Conservation (phyloP, 306 rosid genomes). For the Senna tora region DNA sequence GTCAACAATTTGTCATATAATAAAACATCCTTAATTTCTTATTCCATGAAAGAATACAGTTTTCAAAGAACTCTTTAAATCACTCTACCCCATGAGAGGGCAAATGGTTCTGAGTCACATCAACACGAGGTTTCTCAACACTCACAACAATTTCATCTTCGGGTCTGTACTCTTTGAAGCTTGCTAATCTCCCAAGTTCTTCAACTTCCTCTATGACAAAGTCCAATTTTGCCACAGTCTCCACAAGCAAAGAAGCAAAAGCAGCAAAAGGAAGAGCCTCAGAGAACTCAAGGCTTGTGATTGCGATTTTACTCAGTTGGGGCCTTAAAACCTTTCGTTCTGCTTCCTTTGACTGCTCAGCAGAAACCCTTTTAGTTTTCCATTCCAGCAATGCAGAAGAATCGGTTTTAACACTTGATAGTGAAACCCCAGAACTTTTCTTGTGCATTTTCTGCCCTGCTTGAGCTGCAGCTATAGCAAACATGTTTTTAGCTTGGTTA, state of each 20-base stretch:
- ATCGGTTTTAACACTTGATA: constrained; percentile 84
- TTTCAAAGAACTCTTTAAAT: constrained; percentile 24
- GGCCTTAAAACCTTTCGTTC: constrained; percentile 71
- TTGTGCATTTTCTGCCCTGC: constrained; percentile 49
- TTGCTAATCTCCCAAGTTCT: constrained; percentile 74
- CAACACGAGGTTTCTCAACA: constrained; percentile 56
- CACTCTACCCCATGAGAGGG: constrained; percentile 65
- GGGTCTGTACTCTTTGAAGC: constrained; percentile 70
- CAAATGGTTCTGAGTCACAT: constrained; percentile 51
- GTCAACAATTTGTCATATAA: constrained; percentile 50
- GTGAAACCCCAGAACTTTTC: constrained; percentile 47
- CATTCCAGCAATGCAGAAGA: constrained; percentile 73
- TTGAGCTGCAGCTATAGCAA: constrained; percentile 71
- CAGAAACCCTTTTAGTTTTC: constrained; percentile 55
- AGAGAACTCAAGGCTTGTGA: constrained; percentile 90
- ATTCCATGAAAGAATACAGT: constrained; percentile 35
- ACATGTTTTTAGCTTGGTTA: constrained; percentile 60
- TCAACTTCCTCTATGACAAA: constrained; percentile 82
- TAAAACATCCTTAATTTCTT: constrained; percentile 15
- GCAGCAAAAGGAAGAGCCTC: constrained; percentile 98
- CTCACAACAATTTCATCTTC: constrained; percentile 63
- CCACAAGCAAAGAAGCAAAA: constrained; percentile 92
- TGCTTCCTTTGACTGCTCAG: constrained; percentile 55
- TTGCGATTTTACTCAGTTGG: constrained; percentile 79
- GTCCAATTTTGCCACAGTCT: constrained; percentile 89